These are phyloP conservation scores for Xylaria bambusicola DNA, from an alignment of 495 filamentous ascomycete genomes.

Conservation along the genomic window DNA sequence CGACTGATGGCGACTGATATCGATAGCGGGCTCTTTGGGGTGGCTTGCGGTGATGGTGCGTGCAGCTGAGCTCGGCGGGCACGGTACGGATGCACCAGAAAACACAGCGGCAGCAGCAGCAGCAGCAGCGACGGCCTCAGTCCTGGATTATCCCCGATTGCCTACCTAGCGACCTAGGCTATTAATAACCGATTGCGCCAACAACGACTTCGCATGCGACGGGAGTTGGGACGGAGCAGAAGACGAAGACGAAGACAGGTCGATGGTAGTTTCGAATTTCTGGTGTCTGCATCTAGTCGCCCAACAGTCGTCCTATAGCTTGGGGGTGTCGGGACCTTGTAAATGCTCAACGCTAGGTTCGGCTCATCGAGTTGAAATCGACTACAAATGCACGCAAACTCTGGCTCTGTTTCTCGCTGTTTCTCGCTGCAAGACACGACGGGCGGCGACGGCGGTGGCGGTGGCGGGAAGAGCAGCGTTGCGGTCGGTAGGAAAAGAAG, in stretches of 20 bases:
- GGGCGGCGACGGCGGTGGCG: too few relatives aligned
- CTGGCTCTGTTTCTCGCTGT: too few relatives aligned
- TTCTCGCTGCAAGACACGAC: not conserved
- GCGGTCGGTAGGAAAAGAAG: not conserved
- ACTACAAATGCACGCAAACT: too few relatives aligned
- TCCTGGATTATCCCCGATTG: not conserved
- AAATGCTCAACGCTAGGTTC: conserved; percentile 13
- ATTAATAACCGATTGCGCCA: not conserved
- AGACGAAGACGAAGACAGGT: not conserved
- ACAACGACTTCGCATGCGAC: conserved; percentile 1
- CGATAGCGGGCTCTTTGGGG: conserved; percentile 2
- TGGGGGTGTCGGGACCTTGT: not conserved
- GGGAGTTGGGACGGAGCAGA: not conserved
- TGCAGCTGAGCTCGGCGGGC: not conserved
- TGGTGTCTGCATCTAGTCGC: conserved; percentile 5
- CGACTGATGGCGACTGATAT: conserved; percentile 1
- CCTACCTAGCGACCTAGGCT: not conserved
- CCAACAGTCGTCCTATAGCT: not conserved
- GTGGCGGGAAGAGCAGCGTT: not conserved
- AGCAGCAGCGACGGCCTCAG: not conserved
- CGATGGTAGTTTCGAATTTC: not conserved
- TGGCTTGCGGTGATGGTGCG: not conserved
- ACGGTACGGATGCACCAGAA: too few relatives aligned
- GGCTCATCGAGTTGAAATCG: not conserved
- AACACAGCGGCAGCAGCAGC: not conserved